Conservation (phyloP, 352 stramenopile genomes). For the Phytophthora pini region DNA sequence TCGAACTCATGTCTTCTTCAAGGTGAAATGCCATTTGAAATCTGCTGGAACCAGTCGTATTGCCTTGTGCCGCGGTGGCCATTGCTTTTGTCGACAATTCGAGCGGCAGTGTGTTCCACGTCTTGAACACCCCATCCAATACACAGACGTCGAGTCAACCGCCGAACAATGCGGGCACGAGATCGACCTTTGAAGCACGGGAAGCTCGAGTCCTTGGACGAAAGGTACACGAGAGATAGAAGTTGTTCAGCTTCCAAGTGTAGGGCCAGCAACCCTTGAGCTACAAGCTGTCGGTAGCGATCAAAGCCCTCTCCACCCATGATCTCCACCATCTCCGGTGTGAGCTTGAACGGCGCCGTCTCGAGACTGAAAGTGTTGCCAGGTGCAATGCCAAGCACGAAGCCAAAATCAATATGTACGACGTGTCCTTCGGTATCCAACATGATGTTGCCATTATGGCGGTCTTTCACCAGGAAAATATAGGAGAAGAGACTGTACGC, state of each 20-base stretch:
- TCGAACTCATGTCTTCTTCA: slow-evolving; percentile 16
- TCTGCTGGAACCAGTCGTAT: slow-evolving; percentile 91
- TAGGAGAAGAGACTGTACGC: slow-evolving; percentile 98
- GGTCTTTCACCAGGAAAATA: slow-evolving; percentile 97
- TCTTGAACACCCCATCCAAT: slow-evolving; percentile 57
- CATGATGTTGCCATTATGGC: slow-evolving; percentile 99
- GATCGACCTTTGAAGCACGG: slow-evolving; percentile 89
- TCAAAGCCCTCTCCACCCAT: slow-evolving; percentile 90
- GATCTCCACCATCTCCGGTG: slow-evolving; percentile 96
- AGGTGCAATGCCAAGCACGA: slow-evolving; percentile 97
- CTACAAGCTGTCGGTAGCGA: slow-evolving; percentile 93
- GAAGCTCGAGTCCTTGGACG: slow-evolving; percentile 92
- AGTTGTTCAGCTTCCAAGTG: slow-evolving; percentile 94
- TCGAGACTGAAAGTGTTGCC: slow-evolving; percentile 97
- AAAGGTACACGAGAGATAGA: slow-evolving; percentile 91
- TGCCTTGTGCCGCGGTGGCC: slow-evolving; percentile 79
- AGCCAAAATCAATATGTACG: slow-evolving; percentile 99
- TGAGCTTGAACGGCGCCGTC: slow-evolving; percentile 98
- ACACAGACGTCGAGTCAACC: slow-evolving; percentile 65
- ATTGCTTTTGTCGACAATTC: slow-evolving; percentile 80
- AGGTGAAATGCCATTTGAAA: slow-evolving; percentile 83
- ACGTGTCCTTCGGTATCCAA: slow-evolving; percentile 95
- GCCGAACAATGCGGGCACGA: slow-evolving; percentile 49
- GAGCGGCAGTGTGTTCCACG: slow-evolving; percentile 57
- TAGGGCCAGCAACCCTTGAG: slow-evolving; percentile 94